Evolutionary conservation across 106 monocot species (phyloP).

Genomic region (Dioscorea dumetorum): DNA sequence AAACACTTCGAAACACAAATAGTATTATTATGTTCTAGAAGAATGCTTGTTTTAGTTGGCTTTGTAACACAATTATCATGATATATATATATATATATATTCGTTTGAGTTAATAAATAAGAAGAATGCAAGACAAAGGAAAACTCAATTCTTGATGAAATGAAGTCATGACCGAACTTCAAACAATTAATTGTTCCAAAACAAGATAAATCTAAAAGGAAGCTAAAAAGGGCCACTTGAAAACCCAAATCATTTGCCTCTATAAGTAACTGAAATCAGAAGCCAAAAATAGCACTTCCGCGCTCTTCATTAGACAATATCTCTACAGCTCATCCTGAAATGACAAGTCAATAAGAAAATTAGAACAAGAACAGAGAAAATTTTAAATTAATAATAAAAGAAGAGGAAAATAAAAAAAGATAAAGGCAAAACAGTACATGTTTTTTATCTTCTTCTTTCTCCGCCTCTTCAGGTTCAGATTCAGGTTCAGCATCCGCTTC

Average conservation of each 20-base stretch:
- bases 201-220: neutral
- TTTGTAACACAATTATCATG: neutral
- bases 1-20: too few relatives aligned
- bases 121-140: neutral
- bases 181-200: neutral
- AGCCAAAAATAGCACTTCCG: neutral
- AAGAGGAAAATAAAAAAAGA: neutral
- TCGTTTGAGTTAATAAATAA: neutral
- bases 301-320: neutral
- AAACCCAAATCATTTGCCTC: neutral
- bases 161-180: neutral
- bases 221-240: neutral
- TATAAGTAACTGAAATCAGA: neutral
- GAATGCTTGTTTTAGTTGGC: neutral
- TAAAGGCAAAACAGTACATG: constrained; percentile 11
- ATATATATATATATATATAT: neutral
- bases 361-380: neutral
- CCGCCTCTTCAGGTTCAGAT: constrained; percentile 4
- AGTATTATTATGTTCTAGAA: too few relatives aligned
- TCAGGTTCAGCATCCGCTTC: constrained; percentile 6
- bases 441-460: constrained; percentile 1
- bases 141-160: neutral
- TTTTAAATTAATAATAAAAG: neutral
- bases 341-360: neutral
- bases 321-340: constrained; percentile 23